Base-by-base conservation (phyloP, 352 stramenopile species). In the Blastocystis sp. region DNA sequence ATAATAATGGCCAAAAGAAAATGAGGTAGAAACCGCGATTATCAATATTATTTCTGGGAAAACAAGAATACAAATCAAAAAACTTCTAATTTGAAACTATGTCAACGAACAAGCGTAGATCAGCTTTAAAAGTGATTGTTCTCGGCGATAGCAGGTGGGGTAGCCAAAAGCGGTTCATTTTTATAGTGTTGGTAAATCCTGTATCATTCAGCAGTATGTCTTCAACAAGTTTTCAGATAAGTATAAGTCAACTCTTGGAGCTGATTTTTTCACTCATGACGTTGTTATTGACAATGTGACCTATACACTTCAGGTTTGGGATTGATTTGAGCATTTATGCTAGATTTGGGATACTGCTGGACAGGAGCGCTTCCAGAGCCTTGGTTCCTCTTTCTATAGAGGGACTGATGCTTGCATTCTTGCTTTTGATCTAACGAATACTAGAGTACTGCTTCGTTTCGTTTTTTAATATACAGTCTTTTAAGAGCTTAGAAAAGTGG, bases 321-420 rank as follows among this genome's bases (percentile, higher is more conserved):
- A 13, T 9, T 24, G 9, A 73, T 20, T 81, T 3, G 11, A 7
- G 7, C 45, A 16, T 3, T 79, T 91, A 26, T 11, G n/a, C n/a
- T 93, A 98, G 94, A 98, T 99, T 91, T 99, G 97, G 97, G 97
- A 99, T 92, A 99, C 97, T 4, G 97, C 97, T 7, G 97, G 95
- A 9, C 96, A 99, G 92, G 97, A 99, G 91, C 94, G 96, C 69
- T 99, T 99, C 93, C 96, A 99, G 93, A 98, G 93, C 73, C 93
- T 99, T 39, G 97, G 97, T 13, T 94, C 98, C 11, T 96, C 96
- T 16, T 99, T 99, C 92, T 99, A 99, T 91, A 93, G 97, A 64
- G 97, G 97, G 18, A 96, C 96, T 0, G 96, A 99, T 93, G 97
- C 96, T 8, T 98, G 96, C 79, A 95, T 99, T 63, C 92, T 99